Base-by-base conservation (phyloP, 345 rosid species). In the Noccaea caerulescens region DNA sequence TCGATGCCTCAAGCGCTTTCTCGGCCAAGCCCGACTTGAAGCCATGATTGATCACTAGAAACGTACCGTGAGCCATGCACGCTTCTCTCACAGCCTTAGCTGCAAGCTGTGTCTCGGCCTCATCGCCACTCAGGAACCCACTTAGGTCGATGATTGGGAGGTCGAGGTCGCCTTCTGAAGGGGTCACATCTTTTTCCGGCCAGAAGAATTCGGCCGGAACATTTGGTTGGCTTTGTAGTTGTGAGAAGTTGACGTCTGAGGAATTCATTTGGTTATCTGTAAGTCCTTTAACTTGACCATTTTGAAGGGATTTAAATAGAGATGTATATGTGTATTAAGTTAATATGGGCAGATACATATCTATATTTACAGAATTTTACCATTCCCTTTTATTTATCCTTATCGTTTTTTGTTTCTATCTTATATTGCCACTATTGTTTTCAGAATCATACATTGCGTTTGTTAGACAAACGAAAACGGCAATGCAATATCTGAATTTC, bases 11-110 rank as follows among this genome's bases (percentile, higher is more conserved):
- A 23, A 80, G 70, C 0, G 84, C 88, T 6, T 54, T 57, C 4
- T 37, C 57, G 12, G 85, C 80, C 7, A 89, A 80, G 8, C 62
- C 57, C 2, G 14, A 60, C 55, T 78, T 83, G 58, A 89, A 58
- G 25, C 87, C 87, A 57, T 87, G 92, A 71, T 87, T 87, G 61
- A 78, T 76, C 58, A 89, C 93, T 25, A 82, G 86, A 74, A 89
- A 89, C 46, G 80, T 83, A 14, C 96, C 93, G 60, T 85, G 92
- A 30, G 56, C 72, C 70, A 66, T 41, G 71, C 96, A 87, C 4
- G 91, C 92, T 32, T 41, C 75, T 58, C 70, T 72, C 18, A 83
- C 71, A 13, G 66, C 25, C 25, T 23, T 39, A 10, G 76, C 79
- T n/a, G 85, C 85, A 38, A 38, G 45, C 6, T 12, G 55, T 1